Conservation (phyloP, 2,329 filamentous ascomycete species). For the Mycosphaerella arachidis region DNA sequence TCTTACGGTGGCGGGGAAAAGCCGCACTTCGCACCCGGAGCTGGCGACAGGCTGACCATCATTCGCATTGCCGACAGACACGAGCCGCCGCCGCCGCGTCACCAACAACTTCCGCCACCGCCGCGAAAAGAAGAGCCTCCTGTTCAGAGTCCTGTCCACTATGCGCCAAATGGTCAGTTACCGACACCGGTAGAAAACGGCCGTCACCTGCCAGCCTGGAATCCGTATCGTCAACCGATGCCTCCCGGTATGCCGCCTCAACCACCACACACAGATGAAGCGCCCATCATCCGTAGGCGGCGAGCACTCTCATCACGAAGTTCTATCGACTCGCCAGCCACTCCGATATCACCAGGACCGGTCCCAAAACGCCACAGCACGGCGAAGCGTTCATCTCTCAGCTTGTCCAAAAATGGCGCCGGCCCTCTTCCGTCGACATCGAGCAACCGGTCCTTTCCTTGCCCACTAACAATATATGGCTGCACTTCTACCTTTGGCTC, state of each 20-base stretch:
- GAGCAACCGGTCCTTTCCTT: constrained; percentile 55
- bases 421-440: constrained; percentile 1
- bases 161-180: not conserved
- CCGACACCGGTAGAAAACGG: not conserved
- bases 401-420: not conserved
- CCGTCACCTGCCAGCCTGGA: not conserved
- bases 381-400: not conserved
- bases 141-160: not conserved
- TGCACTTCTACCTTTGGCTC: constrained; percentile 68
- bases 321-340: constrained; percentile 3
- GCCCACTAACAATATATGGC: constrained; percentile 73
- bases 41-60: constrained; percentile 1
- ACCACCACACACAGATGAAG: not conserved
- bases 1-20: constrained; percentile 1
- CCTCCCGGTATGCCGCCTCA: not conserved
- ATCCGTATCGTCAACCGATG: not conserved
- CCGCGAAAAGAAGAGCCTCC: not conserved
- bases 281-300: constrained; percentile 4
- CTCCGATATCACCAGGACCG: constrained; percentile 1
- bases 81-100: not conserved
- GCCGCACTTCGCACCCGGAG: not conserved
- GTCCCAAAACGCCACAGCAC: not conserved
- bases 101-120: not conserved
- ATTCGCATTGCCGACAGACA: not conserved
- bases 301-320: not conserved